Evolutionary conservation across 192 early-diverging fungal genomes (phyloP).

Genomic region (Backusella circina): DNA sequence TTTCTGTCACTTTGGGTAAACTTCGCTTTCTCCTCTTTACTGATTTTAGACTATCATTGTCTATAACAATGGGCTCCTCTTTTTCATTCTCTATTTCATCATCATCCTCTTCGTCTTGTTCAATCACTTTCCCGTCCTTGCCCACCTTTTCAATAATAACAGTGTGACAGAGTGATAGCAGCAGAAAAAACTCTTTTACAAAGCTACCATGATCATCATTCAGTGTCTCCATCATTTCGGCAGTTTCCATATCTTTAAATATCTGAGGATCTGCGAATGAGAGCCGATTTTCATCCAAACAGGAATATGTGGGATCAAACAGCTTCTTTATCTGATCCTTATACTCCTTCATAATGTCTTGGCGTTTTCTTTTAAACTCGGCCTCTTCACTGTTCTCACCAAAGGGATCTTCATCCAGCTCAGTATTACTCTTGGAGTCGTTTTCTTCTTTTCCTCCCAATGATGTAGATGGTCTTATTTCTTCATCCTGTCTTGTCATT

Average conservation of each 20-base stretch:
- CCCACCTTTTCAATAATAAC: constrained; percentile 76
- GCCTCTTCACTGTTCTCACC: constrained; percentile 25
- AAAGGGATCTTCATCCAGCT: constrained; percentile 28
- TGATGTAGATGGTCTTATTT: constrained; percentile 33
- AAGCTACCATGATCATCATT: constrained; percentile 5
- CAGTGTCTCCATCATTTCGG: constrained; percentile 10
- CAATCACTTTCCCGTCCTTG: constrained; percentile 44
- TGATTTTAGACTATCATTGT: background rate
- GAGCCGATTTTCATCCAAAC: constrained; percentile 58
- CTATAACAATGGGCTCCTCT: background rate
- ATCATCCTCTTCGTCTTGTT: constrained; percentile 13
- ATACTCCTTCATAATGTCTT: constrained; percentile 53
- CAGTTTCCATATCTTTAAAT: constrained; percentile 60
- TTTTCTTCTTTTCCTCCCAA: constrained; percentile 39
- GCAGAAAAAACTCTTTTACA: constrained; percentile 81
- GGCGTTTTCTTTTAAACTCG: constrained; percentile 20
- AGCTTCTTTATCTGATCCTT: constrained; percentile 52
- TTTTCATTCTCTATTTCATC: background rate
- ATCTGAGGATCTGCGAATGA: constrained; percentile 85
- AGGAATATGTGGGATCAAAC: constrained; percentile 65
- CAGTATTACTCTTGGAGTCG: background rate
- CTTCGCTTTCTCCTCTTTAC: background rate
- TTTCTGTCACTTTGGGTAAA: background rate
- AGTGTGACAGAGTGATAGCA: constrained; percentile 92
- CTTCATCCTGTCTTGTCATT: constrained; percentile 39